A percentile compares a stretch with the other conserved stretches of the same genome.
Evolutionary conservation across 164 flowering plant genomes (phyloP).

Genomic region (Cinnamomum chago): DNA sequence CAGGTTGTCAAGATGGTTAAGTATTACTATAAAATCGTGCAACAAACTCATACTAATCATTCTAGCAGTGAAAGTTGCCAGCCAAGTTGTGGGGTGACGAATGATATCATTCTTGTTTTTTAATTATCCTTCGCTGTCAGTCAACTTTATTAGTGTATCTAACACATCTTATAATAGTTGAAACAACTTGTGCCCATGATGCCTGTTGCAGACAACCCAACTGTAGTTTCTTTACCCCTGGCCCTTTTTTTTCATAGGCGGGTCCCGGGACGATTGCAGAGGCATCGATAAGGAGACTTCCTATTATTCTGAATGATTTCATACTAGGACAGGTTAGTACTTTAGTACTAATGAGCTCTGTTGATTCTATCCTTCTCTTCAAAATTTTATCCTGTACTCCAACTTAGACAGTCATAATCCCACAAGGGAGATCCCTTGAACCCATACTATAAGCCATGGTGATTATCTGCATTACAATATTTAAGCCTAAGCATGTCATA

Average conservation of each 20-base stretch:
- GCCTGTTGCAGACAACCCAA: too few species aligned
- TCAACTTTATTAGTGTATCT: too few species aligned
- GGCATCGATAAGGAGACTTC: slow-evolving; percentile 89
- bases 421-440: background rate
- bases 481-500: background rate
- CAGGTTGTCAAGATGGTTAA: background rate
- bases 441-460: background rate
- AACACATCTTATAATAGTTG: too few species aligned
- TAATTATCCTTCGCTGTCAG: too few species aligned
- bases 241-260: slow-evolving; percentile 44
- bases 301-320: slow-evolving; percentile 90
- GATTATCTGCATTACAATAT: too few species aligned
- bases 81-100: too few species aligned
- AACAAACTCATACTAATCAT: too few species aligned
- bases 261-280: slow-evolving; percentile 99
- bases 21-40: too few species aligned
- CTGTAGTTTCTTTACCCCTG: background rate
- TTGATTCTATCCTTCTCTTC: background rate
- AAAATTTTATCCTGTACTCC: background rate
- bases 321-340: slow-evolving; percentile 86
- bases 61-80: too few species aligned
- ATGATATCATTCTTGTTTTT: too few species aligned
- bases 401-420: background rate
- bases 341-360: background rate
- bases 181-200: too few species aligned